Percentiles rank a stretch among this genome's conserved stretches.
Conservation (phyloP, 179 eudicot species). For the Amaranthus tricolor region DNA sequence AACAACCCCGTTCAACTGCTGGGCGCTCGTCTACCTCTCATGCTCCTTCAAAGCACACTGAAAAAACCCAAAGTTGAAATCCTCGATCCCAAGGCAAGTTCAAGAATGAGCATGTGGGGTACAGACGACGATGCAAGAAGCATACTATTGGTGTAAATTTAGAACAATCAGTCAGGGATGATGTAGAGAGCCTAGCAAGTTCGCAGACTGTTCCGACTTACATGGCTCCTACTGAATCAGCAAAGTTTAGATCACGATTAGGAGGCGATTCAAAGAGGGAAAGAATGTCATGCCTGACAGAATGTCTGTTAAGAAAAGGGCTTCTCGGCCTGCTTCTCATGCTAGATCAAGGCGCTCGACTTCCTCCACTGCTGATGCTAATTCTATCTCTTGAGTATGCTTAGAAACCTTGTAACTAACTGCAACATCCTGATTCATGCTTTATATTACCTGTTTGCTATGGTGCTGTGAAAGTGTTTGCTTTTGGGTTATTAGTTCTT, state of each 20-base stretch:
- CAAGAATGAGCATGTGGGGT: conserved; percentile 34
- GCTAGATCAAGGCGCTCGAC: conserved; percentile 53
- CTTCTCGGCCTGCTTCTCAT: conserved; percentile 64
- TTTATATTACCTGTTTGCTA: no score
- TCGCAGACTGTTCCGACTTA: conserved; percentile 69
- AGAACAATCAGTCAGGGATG: conserved; percentile 52
- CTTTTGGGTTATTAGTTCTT: conserved; percentile 12
- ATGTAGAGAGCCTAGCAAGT: conserved; percentile 78
- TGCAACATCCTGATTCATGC: no score
- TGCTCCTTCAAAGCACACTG: conserved; percentile 35
- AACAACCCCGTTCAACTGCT: conserved; percentile 31
- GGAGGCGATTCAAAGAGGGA: conserved; percentile 34
- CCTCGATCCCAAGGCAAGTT: conserved; percentile 50
- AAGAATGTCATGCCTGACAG: conserved; percentile 47
- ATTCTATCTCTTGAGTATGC: conserved; percentile 13
- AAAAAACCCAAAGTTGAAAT: conserved; percentile 36
- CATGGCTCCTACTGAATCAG: conserved; percentile 71
- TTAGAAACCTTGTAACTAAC: background rate
- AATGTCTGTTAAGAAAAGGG: conserved; percentile 47
- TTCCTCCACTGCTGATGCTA: conserved; percentile 28
- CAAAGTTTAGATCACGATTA: conserved; percentile 55
- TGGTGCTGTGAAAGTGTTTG: conserved; percentile 9
- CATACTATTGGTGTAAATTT: conserved; percentile 42
- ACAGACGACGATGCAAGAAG: conserved; percentile 58
- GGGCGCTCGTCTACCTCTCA: conserved; percentile 48